Percentiles rank a stretch among this genome's conserved stretches.
Evolutionary conservation across 305 asterid genomes (phyloP).

Genomic region (Fraxinus greggii): DNA sequence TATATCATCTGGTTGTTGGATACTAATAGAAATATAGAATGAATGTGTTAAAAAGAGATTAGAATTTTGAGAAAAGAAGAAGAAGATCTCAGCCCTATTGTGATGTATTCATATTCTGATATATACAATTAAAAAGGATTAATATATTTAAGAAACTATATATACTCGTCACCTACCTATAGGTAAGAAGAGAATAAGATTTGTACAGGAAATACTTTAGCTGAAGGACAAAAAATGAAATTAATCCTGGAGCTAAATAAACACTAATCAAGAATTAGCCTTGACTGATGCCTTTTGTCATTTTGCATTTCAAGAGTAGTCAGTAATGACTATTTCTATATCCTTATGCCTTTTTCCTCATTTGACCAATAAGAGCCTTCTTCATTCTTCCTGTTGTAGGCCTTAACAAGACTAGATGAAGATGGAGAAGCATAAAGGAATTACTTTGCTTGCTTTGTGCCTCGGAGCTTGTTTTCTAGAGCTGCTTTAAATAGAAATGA

Average conservation of each 20-base stretch:
- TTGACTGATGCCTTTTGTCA: constrained; percentile 13
- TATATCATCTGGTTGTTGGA: constrained; percentile 7
- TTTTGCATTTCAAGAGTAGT: constrained; percentile 26
- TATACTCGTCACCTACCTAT: background rate
- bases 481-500: background rate
- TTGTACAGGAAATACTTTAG: background rate
- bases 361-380: constrained; percentile 44
- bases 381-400: constrained; percentile 78
- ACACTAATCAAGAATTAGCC: background rate
- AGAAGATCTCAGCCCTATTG: background rate
- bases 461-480: background rate
- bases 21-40: background rate
- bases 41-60: background rate
- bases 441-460: constrained; percentile 17
- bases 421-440: constrained; percentile 63
- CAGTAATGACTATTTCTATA: constrained; percentile 16
- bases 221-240: background rate
- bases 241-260: background rate
- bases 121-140: background rate
- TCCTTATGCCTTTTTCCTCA: constrained; percentile 27
- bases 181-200: background rate
- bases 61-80: background rate
- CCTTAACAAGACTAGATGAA: constrained; percentile 87
- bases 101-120: background rate
- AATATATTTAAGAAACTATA: background rate